Base-by-base conservation (phyloP, 2,329 filamentous ascomycete genomes). In the Xylaria polymorpha region DNA sequence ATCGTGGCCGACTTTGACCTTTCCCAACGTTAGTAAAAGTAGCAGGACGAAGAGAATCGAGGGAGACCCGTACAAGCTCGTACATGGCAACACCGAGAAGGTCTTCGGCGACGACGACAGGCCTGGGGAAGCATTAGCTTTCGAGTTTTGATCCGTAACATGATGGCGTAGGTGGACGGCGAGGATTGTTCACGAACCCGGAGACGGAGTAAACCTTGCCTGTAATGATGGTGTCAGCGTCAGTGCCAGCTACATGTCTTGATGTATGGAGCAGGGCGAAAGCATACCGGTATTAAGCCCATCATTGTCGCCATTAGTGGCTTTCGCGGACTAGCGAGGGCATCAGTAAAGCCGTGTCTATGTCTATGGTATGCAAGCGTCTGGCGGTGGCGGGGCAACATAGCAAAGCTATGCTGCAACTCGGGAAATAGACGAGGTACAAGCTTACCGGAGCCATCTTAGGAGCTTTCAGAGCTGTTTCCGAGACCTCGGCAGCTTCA, bases 51-150 rank as follows among this genome's bases (percentile, higher is more conserved):
- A 25, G 25, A 59, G 32, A 29, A 10, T 32, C n/a, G 46, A 32
- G 35, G 48, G n/a, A 29, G 22, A 50, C 58, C 81, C 90, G 76
- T 86, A 94, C 94, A 85, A 99, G 87, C 85, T 99, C 96, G 90
- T 98, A 98, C 96, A 99, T 99, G 82, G 96, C 94, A 88, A 96
- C 96, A 82, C 96, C 96, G 80, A 95, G 94, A 94, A 99, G 97
- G 83, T 98, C 91, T 86, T 98, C 95, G 80, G 95, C 96, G 76
- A 99, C 89, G 78, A 99, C 91, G 86, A 99, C 96, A 79, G 96
- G 96, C 75, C 93, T 91, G 58, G 39, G 41, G 20, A 73, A 62
- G 59, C n/a, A 65, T 85, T 77, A 84, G 81, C 64, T 61, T 70
- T 69, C 72, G 20, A 58, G 29, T 41, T 69, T 72, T 22, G 59